Evolutionary conservation across 1,139 yeast genomes (phyloP), one percentile per base, ranked within the genome.

Genomic region (Candida sojae): DNA sequence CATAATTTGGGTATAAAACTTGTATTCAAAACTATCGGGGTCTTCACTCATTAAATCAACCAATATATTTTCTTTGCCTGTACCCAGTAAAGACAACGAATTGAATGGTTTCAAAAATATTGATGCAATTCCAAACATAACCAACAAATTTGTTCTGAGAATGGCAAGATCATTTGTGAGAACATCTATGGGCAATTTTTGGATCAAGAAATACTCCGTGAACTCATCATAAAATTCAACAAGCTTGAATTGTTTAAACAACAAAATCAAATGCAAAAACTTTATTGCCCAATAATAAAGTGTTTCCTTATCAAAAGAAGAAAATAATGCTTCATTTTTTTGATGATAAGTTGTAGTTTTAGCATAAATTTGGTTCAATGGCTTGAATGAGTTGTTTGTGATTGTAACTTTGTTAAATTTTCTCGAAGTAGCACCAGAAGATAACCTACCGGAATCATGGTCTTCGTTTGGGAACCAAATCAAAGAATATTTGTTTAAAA

Each of bases 31-130:
- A n/a, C 45, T 39, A 9, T 38, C 41, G 11, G 60, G 63, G 26
- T 56, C 50, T 6, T 53, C 51, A 13, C 57, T 57, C 43, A 55
- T 57, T 34, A 60, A 49, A 47, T 64, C 66, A 12, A 64, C 49
- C 1, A 66, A 39, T 1, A 47, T 37, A 42, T 63, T 66, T 30
- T 54, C 51, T 12, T 54, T 50, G 28, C 59, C 61, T 6, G 56
- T 46, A 26, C 59, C 60, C 10, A 57, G 46, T 32, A 67, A 57
- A 1, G 64, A 52, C 39, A 70, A 55, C n/a, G 59, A 59, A 40
- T 59, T 62, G 53, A 68, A 69, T 5, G 75, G 71, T 45, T 63
- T 60, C 11, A 63, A 47, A 11, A 68, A 62, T 1, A 70, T 53
- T 29, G 62, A 52, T 3, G 64, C 63, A 8, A 68, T 53, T 5